Percentiles rank a stretch among this genome's conserved stretches.
Evolutionary conservation across 2,329 filamentous ascomycete genomes (phyloP).

Genomic region (Hypoxylon sp.): DNA sequence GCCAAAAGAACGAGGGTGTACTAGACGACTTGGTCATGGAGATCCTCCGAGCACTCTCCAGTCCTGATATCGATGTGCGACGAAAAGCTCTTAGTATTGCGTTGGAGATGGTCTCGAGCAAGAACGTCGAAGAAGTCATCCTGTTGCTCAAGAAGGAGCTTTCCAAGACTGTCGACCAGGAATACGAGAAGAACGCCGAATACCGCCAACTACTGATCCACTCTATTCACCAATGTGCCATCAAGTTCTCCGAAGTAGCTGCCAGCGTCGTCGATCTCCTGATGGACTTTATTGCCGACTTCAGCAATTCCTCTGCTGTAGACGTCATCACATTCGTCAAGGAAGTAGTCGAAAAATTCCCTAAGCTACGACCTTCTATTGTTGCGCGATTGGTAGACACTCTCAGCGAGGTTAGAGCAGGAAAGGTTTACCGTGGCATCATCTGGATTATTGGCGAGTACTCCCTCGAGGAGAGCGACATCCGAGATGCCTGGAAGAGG

Average conservation of each 20-base stretch:
- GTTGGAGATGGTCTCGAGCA: slow-evolving; percentile 97
- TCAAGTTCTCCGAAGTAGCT: slow-evolving; percentile 98
- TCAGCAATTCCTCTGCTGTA: slow-evolving; percentile 95
- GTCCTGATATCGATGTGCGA: slow-evolving; percentile 94
- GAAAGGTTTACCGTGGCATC: slow-evolving; percentile 96
- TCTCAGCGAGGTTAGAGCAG: slow-evolving; percentile 90
- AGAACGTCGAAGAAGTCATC: slow-evolving; percentile 98
- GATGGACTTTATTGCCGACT: slow-evolving; percentile 99
- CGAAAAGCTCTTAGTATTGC: slow-evolving; percentile 91
- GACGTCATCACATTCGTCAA: slow-evolving; percentile 99
- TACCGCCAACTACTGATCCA: slow-evolving; percentile 96
- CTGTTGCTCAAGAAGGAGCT: slow-evolving; percentile 97
- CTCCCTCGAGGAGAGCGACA: slow-evolving; percentile 91
- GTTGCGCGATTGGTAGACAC: slow-evolving; percentile 90
- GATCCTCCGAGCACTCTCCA: slow-evolving; percentile 92
- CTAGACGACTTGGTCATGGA: slow-evolving; percentile 97
- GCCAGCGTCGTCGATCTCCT: slow-evolving; percentile 95
- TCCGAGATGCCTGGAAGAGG: slow-evolving; percentile 95
- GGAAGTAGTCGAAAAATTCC: slow-evolving; percentile 98
- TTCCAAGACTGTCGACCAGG: slow-evolving; percentile 96
- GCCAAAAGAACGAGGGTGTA: slow-evolving; percentile 89
- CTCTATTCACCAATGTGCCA: slow-evolving; percentile 97
- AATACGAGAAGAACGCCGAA: slow-evolving; percentile 98
- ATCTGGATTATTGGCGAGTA: slow-evolving; percentile 99
- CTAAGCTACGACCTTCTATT: slow-evolving; percentile 86